Evolutionary conservation across 164 flowering plant genomes (phyloP).

Genomic region (Cinnamomum chago): DNA sequence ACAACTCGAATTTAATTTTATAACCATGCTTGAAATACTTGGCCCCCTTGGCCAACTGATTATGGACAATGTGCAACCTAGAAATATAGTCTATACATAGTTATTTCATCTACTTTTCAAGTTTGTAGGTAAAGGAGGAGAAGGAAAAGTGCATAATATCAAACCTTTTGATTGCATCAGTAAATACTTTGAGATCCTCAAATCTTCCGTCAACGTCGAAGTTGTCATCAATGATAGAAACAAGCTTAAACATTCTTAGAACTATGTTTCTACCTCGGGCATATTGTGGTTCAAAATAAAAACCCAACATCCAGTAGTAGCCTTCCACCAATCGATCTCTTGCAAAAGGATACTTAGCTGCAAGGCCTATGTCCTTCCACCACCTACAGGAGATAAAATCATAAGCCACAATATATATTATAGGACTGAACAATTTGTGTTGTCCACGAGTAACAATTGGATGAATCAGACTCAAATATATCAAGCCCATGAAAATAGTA

Average conservation of each 20-base stretch:
- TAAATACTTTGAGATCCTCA: neutral
- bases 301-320: neutral
- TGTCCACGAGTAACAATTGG: neutral
- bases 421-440: neutral
- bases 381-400: neutral
- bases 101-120: too few relatives aligned
- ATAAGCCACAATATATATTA: neutral
- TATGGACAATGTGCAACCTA: too few relatives aligned
- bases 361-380: neutral
- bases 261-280: neutral
- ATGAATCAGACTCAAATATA: too few relatives aligned
- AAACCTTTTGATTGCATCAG: neutral
- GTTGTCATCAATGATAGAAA: neutral
- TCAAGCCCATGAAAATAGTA: too few relatives aligned
- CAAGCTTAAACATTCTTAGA: neutral
- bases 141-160: neutral
- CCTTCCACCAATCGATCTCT: slow-evolving; percentile 3
- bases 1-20: too few relatives aligned
- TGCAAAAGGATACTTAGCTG: neutral
- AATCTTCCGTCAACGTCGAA: neutral
- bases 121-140: too few relatives aligned
- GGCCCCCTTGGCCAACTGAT: too few relatives aligned
- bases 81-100: too few relatives aligned
- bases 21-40: too few relatives aligned
- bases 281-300: neutral